Base-by-base conservation (phyloP, 805 yeast genomes). In the Nematodospora valgi region DNA sequence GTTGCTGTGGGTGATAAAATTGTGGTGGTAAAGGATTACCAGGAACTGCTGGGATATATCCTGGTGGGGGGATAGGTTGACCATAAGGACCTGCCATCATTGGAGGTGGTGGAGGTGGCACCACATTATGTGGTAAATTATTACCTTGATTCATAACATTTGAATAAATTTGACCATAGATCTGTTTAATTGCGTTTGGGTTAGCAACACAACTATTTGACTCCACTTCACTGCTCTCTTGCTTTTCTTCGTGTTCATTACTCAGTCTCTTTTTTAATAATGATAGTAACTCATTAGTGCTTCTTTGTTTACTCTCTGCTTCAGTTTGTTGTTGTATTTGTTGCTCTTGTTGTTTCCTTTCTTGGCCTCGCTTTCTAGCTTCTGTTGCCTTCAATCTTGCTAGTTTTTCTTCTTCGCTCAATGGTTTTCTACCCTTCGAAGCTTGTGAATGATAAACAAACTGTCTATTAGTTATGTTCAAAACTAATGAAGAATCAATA, bases 401-500 rank as follows among this genome's bases (percentile, higher is more conserved):
- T 7, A 26, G 26, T 45, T 51, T 47, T 29, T 52, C 60, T 6
- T 47, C 47, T 14, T 41, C 46, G 13, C 46, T 43, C 40, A 62
- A 46, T 5, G 62, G 50, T 46, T 54, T 58, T 41, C 57, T 58
- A 28, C 47, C 51, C 43, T 62, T 59, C 2, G 88, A 77, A 8
- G 85, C 82, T 48, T 76, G 76, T 3, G 88, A 76, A 48, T 84
- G 89, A 56, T 73, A 85, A 25, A 85, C 77, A 48, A 86, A 76
- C 56, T 91, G 96, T 43, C 74, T 75, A 48, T 76, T 63, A 4
- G 91, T 70, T 32, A 91, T 52, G 54, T 93, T 93, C 60, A 93
- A 70, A 23, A 93, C 79, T 36, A 86, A 71, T 0, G 91, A 78
- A 0, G 95, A 79, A 44, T 86, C 95, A 36, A 93, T 76, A 16